Percentiles rank a stretch among this genome's conserved stretches.
phyloP scores from a whole-genome alignment of 2,329 filamentous ascomycete genomes.

The Raffaelea arxii region DNA sequence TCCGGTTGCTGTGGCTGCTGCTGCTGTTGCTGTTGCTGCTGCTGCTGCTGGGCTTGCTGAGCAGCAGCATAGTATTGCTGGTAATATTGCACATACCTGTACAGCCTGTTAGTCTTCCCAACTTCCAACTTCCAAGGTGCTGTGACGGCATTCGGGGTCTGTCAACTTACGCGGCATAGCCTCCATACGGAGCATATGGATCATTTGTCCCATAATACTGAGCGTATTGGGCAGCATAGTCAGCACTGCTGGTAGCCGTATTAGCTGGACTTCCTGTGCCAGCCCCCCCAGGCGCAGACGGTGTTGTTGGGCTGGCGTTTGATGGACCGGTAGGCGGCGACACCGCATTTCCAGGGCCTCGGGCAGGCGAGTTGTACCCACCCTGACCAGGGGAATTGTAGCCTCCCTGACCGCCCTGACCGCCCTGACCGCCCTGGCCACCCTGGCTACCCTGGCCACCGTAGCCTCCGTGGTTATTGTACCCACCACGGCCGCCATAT shows the following conservation, averaged over 20 bases:
- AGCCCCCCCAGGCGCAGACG: constrained; percentile 1
- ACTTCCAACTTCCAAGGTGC: constrained; percentile 18
- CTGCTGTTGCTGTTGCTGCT: constrained; percentile 27
- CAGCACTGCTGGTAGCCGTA: constrained; percentile 36
- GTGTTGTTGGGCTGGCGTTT: not conserved
- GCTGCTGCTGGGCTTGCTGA: constrained; percentile 40
- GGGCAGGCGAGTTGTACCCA: constrained; percentile 28
- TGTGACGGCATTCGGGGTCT: too few species aligned
- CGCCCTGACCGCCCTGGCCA: constrained; percentile 17
- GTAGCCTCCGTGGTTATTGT: constrained; percentile 24
- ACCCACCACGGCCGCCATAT: constrained; percentile 31
- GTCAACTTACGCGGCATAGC: constrained; percentile 60
- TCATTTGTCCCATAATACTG: constrained; percentile 64
- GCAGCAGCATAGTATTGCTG: constrained; percentile 57
- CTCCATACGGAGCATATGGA: constrained; percentile 85
- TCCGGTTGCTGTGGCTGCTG: constrained; percentile 14
- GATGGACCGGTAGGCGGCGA: constrained; percentile 24
- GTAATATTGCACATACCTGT: constrained; percentile 59
- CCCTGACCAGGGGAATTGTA: constrained; percentile 14
- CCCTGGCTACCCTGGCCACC: not conserved
- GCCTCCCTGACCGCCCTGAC: constrained; percentile 11
- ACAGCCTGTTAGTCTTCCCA: not conserved
- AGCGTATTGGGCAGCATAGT: constrained; percentile 75
- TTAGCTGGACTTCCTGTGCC: constrained; percentile 19
- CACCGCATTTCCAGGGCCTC: constrained; percentile 24